Evolutionary conservation across 2,329 filamentous ascomycete genomes (phyloP).

Genomic region (Thelonectria discophora): DNA sequence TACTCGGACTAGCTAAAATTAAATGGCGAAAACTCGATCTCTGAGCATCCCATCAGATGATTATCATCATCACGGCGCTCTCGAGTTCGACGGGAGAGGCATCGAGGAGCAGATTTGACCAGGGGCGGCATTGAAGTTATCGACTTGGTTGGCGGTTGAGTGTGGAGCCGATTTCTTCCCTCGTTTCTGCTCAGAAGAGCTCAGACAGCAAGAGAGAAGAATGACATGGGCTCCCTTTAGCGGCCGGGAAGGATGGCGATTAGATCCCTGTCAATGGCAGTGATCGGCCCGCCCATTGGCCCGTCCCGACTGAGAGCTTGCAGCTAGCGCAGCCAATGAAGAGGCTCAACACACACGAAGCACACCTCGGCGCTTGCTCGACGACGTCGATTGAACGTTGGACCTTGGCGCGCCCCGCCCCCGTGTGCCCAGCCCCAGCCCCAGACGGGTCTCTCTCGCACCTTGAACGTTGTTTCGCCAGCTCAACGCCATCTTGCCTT

Average conservation of each 20-base stretch:
- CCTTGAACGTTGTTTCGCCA: slow-evolving; percentile 27
- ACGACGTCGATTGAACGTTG: slow-evolving; percentile 45
- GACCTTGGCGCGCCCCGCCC: slow-evolving; percentile 39
- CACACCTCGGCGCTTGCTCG: slow-evolving; percentile 47
- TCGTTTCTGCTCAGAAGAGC: slow-evolving; percentile 1
- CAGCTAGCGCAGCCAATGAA: slow-evolving; percentile 49
- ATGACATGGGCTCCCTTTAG: slow-evolving; percentile 26
- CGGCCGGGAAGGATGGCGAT: slow-evolving; percentile 46
- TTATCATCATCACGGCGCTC: slow-evolving; percentile 10
- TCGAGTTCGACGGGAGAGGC: slow-evolving; percentile 11
- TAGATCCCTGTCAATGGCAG: slow-evolving; percentile 46
- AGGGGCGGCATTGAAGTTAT: slow-evolving; percentile 14
- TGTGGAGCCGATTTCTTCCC: slow-evolving; percentile 9
- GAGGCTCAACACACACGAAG: slow-evolving; percentile 43
- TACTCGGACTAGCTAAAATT: background rate
- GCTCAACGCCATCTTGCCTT: slow-evolving; percentile 18
- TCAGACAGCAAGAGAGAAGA: slow-evolving; percentile 6
- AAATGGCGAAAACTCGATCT: slow-evolving; percentile 6
- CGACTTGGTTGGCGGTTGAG: slow-evolving; percentile 20
- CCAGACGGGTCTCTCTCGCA: slow-evolving; percentile 37
- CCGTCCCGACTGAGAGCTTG: slow-evolving; percentile 38
- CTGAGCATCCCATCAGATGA: slow-evolving; percentile 21
- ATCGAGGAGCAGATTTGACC: slow-evolving; percentile 6
- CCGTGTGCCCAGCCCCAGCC: slow-evolving; percentile 32
- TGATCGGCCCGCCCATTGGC: slow-evolving; percentile 50